These are phyloP conservation scores for Penicillium sp. DNA, from an alignment of 2,329 filamentous ascomycete genomes.

Conservation along the genomic window DNA sequence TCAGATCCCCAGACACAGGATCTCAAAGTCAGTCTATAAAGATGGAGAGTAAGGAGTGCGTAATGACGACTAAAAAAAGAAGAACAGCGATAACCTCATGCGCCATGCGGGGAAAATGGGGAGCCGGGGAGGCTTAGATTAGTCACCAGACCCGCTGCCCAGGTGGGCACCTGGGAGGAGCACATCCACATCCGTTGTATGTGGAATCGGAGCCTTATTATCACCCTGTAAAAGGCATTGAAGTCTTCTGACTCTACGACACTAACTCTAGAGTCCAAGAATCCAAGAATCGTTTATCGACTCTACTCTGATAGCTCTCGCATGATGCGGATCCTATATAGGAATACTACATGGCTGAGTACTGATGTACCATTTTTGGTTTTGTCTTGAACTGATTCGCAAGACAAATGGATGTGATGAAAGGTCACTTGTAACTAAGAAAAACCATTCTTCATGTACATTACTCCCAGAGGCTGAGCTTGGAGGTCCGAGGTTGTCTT, in stretches of 20 bases:
- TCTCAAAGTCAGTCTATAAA: constrained; percentile 14
- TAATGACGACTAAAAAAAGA: not conserved
- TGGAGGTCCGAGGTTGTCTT: not conserved
- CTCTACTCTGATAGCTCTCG: constrained; percentile 5
- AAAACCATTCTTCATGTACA: not conserved
- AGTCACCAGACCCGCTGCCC: constrained; percentile 6
- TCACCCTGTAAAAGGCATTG: not conserved
- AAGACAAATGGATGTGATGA: not conserved
- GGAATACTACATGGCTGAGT: not conserved
- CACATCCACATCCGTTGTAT: not conserved
- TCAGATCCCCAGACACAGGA: constrained; percentile 6
- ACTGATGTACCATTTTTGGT: not conserved
- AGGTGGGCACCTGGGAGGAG: not conserved
- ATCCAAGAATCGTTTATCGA: not conserved
- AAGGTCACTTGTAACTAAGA: not conserved
- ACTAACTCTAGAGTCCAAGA: not conserved
- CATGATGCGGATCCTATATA: constrained; percentile 7
- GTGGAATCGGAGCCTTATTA: not conserved
- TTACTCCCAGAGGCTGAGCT: constrained; percentile 1
- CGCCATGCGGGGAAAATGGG: constrained; percentile 9
- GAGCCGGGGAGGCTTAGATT: constrained; percentile 1
- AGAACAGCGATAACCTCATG: constrained; percentile 2
- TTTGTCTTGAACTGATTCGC: not conserved
- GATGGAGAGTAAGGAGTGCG: constrained; percentile 5
- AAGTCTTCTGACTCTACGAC: not conserved